Base-by-base conservation (phyloP, 768 basidiomycete species). In the Xerocomus spinulosus region DNA sequence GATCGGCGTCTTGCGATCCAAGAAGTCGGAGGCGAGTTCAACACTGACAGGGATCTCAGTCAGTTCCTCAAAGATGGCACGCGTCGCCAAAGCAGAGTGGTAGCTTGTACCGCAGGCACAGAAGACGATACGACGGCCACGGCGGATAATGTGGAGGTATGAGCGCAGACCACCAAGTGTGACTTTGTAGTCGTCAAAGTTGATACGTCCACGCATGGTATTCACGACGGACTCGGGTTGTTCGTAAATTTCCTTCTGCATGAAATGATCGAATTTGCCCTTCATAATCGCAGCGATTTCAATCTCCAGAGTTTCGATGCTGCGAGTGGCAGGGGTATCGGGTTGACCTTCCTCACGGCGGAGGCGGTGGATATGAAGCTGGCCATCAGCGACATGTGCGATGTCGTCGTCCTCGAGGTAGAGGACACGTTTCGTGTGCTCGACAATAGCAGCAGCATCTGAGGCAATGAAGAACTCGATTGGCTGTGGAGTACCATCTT, bases 221-320 rank as follows among this genome's bases (percentile, higher is more conserved):
- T 99, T 99, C 71, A 98, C 92, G 53, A 98, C 96, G 23, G 92
- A 95, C 64, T 99, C 96, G 42, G 96, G 95, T 68, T 98, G 95
- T 66, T 97, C 91, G 75, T 92, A 97, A 59, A 97, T 97, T 70
- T 99, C 96, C 75, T 99, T 99, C 69, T 98, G 95, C 96, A 99
- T 99, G 74, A 99, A 99, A 66, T 95, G 94, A 65, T 92, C 92
- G 67, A 98, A 99, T 70, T 93, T 92, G 65, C 96, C 96, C 79
- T 99, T 99, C 96, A 98, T 98, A 74, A 99, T 98, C 57, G 95
- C 96, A n/a, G 95, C 95, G 38, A 99, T 82, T 71, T 99, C 96
- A 55, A 99, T 83, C 72, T 98, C 96, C 58, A 99, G 83, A 5
- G 93, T 96, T 74, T 98, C 96, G 69, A 99, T 98, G 55, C 82